Percentiles rank a stretch among this genome's conserved stretches.
Evolutionary conservation across 495 filamentous ascomycete species (phyloP).

Genomic region (Penicillium tannophilum): DNA sequence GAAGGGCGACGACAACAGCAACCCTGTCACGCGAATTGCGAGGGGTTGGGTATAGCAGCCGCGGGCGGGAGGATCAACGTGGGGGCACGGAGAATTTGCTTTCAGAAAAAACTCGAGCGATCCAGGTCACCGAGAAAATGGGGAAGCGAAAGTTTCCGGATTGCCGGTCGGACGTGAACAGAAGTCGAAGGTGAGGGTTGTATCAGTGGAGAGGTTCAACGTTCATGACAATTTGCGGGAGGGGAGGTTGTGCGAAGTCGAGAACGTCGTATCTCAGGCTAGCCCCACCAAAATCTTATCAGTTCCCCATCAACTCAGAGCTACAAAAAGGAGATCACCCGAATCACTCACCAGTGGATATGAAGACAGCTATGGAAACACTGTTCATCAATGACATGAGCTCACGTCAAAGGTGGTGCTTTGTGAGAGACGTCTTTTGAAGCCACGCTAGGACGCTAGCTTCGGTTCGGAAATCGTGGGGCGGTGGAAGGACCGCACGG

Average conservation of each 20-base stretch:
- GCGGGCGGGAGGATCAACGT: slow-evolving; percentile 12
- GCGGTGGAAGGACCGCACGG: slow-evolving; percentile 25
- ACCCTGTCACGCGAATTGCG: slow-evolving; percentile 30
- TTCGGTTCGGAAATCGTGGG: slow-evolving; percentile 35
- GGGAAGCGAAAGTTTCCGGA: neutral
- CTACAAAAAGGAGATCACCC: neutral
- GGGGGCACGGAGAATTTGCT: slow-evolving; percentile 4
- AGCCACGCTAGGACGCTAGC: slow-evolving; percentile 15
- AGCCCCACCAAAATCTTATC: slow-evolving; percentile 28
- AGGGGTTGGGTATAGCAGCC: slow-evolving; percentile 6
- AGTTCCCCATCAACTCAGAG: slow-evolving; percentile 14
- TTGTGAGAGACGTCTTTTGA: slow-evolving; percentile 18
- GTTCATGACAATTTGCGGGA: slow-evolving; percentile 43
- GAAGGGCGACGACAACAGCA: slow-evolving; percentile 22
- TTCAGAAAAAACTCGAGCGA: neutral
- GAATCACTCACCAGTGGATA: slow-evolving; percentile 2
- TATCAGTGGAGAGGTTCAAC: slow-evolving; percentile 29
- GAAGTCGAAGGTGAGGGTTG: slow-evolving; percentile 5
- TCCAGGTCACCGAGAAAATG: slow-evolving; percentile 1
- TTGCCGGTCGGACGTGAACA: neutral
- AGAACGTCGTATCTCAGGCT: slow-evolving; percentile 25
- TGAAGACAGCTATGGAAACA: neutral
- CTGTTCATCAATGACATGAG: slow-evolving; percentile 6
- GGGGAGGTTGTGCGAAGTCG: slow-evolving; percentile 42
- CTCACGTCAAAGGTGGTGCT: slow-evolving; percentile 17